These are phyloP conservation scores for Cryptosporidium bovis DNA, from an alignment of 169 alveolate genomes.

Conservation along the genomic window DNA sequence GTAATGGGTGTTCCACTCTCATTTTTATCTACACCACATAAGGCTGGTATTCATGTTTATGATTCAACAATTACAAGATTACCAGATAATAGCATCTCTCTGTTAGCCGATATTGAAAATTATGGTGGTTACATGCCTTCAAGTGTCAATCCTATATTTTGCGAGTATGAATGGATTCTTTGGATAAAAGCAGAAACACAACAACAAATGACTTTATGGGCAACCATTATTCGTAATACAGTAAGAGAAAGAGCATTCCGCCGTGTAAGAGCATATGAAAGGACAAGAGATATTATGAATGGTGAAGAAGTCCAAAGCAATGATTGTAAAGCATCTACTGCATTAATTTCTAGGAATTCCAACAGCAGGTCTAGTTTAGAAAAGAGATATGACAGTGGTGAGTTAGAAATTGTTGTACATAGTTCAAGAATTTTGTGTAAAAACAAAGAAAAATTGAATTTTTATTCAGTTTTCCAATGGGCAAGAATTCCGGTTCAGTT, in stretches of 20 bases:
- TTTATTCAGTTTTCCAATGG: slow-evolving; percentile 72
- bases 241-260: slow-evolving; percentile 70
- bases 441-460: slow-evolving; percentile 36
- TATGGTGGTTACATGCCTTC: slow-evolving; percentile 72
- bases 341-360: slow-evolving; percentile 11
- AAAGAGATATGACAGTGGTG: slow-evolving; percentile 73
- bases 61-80: slow-evolving; percentile 57
- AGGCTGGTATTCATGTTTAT: slow-evolving; percentile 74
- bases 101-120: slow-evolving; percentile 29
- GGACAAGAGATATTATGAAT: slow-evolving; percentile 68
- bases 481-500: slow-evolving; percentile 52
- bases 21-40: slow-evolving; percentile 70
- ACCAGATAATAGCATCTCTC: slow-evolving; percentile 56
- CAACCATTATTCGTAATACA: slow-evolving; percentile 70
- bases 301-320: slow-evolving; percentile 39
- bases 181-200: slow-evolving; percentile 73
- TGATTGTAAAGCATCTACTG: slow-evolving; percentile 63
- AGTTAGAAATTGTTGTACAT: slow-evolving; percentile 60
- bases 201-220: slow-evolving; percentile 74
- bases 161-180: slow-evolving; percentile 71
- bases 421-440: slow-evolving; percentile 47
- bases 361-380: slow-evolving; percentile 12
- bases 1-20: slow-evolving; percentile 75
- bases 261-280: slow-evolving; percentile 71
- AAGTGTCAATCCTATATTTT: slow-evolving; percentile 62